Base-by-base conservation (phyloP, 2,329 filamentous ascomycete species). In the Colletotrichum sublineola region DNA sequence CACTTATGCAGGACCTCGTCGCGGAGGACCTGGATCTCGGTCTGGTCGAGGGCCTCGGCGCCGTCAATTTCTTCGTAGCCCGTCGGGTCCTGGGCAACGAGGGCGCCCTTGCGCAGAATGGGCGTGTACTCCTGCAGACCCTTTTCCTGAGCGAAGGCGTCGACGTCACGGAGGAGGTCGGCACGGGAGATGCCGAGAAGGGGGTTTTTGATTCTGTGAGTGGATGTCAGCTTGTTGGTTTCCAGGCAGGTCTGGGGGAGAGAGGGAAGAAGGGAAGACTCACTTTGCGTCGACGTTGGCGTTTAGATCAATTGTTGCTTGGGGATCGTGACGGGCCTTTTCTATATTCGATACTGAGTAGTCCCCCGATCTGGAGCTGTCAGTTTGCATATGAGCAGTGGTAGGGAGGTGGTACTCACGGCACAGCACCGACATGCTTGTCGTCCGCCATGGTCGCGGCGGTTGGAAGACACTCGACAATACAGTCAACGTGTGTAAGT, bases 1-100 rank as follows among this genome's bases (percentile, higher is more conserved):
- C 87, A 89, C 64, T 84, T 83, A 70, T 87, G 84, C 0, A 82
- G 84, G 11, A 82, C 78, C 75, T 89, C 87, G 5, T 83, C 77
- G 12, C 78, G 76, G 24, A 88, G 75, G 0, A 77, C 75, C 20
- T 80, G 78, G 36, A 81, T 84, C 56, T 88, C 87, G 0, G 79
- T 79, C 4, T 84, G 81, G 11, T 79, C 79, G 24, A 88, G 77
- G 38, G 86, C 84, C 0, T 81, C 80, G 2, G 52, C 20, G 38
- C 69, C 69, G 38, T 68, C 58, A 33, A 91, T 81, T 6, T 83
- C 79, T 63, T 88, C 84, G 57, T 85, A 87, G 1, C 80, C 81
- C n/a, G 83, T 80, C 0, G 88, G 87, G 29, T 85, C 80, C 86
- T 82, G 82, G 33, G 89, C 89, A 72, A 90, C 89, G 63, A 84